Percentiles rank a stretch among this genome's conserved stretches.
Evolutionary conservation across 1,139 yeast genomes (phyloP).

Genomic region (Hanseniaspora gamundiae): DNA sequence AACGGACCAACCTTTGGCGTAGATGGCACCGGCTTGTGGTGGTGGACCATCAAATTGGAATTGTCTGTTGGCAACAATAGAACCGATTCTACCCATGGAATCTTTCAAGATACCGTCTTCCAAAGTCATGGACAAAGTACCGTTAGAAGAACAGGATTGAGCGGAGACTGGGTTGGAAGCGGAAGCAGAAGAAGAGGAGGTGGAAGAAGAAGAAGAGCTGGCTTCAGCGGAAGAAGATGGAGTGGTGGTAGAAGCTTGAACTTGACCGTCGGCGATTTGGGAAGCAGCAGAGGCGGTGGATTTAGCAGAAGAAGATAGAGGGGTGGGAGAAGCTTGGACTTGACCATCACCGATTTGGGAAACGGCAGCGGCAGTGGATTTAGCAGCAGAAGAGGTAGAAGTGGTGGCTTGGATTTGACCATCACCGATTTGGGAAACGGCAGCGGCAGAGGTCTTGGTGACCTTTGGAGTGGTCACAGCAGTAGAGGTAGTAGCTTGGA

Average conservation of each 20-base stretch:
- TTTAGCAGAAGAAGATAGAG: slow-evolving; percentile 19
- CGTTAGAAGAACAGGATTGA: slow-evolving; percentile 37
- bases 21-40: slow-evolving; percentile 82
- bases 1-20: slow-evolving; percentile 77
- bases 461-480: slow-evolving; percentile 16
- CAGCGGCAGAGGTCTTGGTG: slow-evolving; percentile 14
- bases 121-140: slow-evolving; percentile 46
- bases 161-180: slow-evolving; percentile 27
- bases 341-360: slow-evolving; percentile 28
- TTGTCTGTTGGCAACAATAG: slow-evolving; percentile 78
- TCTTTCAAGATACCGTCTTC: slow-evolving; percentile 47
- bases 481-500: slow-evolving; percentile 32
- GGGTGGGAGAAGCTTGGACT: slow-evolving; percentile 26
- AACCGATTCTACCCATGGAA: slow-evolving; percentile 59
- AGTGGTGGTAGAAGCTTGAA: slow-evolving; percentile 29
- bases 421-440: slow-evolving; percentile 39
- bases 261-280: slow-evolving; percentile 43
- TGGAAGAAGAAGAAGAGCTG: slow-evolving; percentile 28
- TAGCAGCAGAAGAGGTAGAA: slow-evolving; percentile 9
- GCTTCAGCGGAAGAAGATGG: slow-evolving; percentile 18
- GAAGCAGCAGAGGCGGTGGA: slow-evolving; percentile 26
- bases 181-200: slow-evolving; percentile 21
- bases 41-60: slow-evolving; percentile 89
- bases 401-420: slow-evolving; percentile 44
- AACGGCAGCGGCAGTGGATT: slow-evolving; percentile 25